Conservation (phyloP, 305 asterid genomes). For the Striga hermonthica region DNA sequence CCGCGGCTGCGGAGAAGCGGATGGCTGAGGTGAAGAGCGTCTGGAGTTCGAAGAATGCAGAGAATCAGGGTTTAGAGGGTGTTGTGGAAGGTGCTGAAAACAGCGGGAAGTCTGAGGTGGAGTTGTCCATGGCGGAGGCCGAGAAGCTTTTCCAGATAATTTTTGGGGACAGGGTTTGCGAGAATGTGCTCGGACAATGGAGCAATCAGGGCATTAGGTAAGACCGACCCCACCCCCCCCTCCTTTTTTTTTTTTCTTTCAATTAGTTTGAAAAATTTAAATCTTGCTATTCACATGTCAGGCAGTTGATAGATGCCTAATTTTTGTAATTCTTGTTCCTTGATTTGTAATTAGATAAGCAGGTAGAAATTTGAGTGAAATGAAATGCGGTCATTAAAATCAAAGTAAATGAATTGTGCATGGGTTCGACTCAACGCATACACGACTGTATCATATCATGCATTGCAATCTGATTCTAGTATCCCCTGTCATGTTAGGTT, state of each 20-base stretch:
- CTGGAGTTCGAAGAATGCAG: conserved; percentile 35
- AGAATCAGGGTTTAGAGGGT: conserved; percentile 31
- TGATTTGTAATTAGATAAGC: not conserved
- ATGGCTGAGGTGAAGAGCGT: conserved; percentile 40
- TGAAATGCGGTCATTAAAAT: not conserved
- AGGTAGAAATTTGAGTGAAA: not conserved
- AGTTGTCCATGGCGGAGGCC: conserved; percentile 44
- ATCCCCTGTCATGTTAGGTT: not conserved
- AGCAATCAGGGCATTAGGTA: conserved; percentile 76
- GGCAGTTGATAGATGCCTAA: not conserved
- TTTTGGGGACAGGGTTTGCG: conserved; percentile 48
- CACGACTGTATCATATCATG: not conserved
- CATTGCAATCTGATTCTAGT: conserved; percentile 5
- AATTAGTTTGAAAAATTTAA: not conserved
- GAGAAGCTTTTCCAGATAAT: conserved; percentile 52
- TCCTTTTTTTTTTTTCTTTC: not conserved
- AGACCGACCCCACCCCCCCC: no score
- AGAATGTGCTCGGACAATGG: conserved; percentile 69
- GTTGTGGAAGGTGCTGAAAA: conserved; percentile 28
- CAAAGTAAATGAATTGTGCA: not conserved
- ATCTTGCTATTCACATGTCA: not conserved
- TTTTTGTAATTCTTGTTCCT: not conserved
- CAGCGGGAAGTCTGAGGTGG: conserved; percentile 32
- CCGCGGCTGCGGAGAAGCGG: conserved; percentile 75
- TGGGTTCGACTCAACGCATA: not conserved